Conservation (phyloP, 176 grass and related monocot species). For the Eleusine indica region DNA sequence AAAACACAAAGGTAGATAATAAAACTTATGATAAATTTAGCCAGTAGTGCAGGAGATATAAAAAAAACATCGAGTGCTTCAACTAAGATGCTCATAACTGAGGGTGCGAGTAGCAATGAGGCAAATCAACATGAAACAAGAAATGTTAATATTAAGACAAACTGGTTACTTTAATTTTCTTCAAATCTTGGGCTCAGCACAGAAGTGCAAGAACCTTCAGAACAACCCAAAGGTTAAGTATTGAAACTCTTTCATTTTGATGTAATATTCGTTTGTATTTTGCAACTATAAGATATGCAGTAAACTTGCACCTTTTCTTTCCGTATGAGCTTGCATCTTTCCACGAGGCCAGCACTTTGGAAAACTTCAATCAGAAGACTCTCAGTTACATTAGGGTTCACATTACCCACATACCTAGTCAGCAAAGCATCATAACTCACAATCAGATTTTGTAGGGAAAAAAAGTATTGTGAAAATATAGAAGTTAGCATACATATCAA, state of each 20-base stretch:
- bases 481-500: slow-evolving; percentile 13
- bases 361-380: slow-evolving; percentile 83
- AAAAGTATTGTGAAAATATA: background rate
- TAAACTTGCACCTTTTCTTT: slow-evolving; percentile 76
- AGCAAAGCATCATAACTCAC: slow-evolving; percentile 27
- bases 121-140: slow-evolving; percentile 9
- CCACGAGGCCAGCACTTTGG: slow-evolving; percentile 68
- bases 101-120: background rate
- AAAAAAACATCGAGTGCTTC: slow-evolving; percentile 14
- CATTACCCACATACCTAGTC: slow-evolving; percentile 86
- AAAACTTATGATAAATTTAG: background rate
- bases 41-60: background rate
- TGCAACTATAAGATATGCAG: slow-evolving; percentile 10
- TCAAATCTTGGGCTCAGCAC: slow-evolving; percentile 5
- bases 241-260: slow-evolving; percentile 15
- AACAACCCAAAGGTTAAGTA: background rate
- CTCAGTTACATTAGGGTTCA: slow-evolving; percentile 74
- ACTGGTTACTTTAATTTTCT: background rate
- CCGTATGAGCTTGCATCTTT: slow-evolving; percentile 87
- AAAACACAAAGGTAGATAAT: background rate
- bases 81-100: background rate
- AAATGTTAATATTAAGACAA: slow-evolving; percentile 28
- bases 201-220: slow-evolving; percentile 19
- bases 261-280: background rate
- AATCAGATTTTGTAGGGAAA: slow-evolving; percentile 27